Evolutionary conservation across 768 basidiomycete species (phyloP).

Genomic region (Austroboletus eburneus): DNA sequence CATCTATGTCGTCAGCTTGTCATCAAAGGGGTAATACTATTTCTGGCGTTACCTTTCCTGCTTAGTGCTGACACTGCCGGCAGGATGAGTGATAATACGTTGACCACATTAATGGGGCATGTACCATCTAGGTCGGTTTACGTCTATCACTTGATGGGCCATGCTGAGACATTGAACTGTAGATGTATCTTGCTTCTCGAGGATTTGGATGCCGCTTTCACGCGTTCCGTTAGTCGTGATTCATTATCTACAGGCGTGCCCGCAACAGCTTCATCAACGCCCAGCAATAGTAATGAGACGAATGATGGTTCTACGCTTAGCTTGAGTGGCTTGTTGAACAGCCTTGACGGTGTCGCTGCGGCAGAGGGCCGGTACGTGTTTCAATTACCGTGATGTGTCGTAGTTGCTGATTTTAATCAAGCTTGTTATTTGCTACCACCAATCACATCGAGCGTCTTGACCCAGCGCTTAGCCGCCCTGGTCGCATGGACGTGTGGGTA

Average conservation of each 20-base stretch:
- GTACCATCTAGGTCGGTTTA: conserved; percentile 69
- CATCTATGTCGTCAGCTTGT: conserved; percentile 87
- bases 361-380: conserved; percentile 75
- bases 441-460: conserved; percentile 94
- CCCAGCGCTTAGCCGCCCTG: conserved; percentile 81
- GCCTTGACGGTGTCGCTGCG: conserved; percentile 80
- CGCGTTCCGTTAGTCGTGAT: conserved; percentile 82
- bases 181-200: conserved; percentile 92
- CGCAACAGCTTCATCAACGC: conserved; percentile 41
- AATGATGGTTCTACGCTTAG: conserved; percentile 80
- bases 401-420: conserved; percentile 29
- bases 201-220: conserved; percentile 91
- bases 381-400: conserved; percentile 3
- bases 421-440: conserved; percentile 85
- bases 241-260: conserved; percentile 73
- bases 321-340: conserved; percentile 82
- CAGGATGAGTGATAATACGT: conserved; percentile 88
- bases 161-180: conserved; percentile 7
- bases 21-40: conserved; percentile 70
- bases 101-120: conserved; percentile 83
- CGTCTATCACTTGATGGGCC: conserved; percentile 7
- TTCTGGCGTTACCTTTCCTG: conserved; percentile 2
- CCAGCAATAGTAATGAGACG: conserved; percentile 38
- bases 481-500: conserved; percentile 91
- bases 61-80: conserved; percentile 10